phyloP scores from a whole-genome alignment of 768 basidiomycete genomes.

The Sutorius australiensis region DNA sequence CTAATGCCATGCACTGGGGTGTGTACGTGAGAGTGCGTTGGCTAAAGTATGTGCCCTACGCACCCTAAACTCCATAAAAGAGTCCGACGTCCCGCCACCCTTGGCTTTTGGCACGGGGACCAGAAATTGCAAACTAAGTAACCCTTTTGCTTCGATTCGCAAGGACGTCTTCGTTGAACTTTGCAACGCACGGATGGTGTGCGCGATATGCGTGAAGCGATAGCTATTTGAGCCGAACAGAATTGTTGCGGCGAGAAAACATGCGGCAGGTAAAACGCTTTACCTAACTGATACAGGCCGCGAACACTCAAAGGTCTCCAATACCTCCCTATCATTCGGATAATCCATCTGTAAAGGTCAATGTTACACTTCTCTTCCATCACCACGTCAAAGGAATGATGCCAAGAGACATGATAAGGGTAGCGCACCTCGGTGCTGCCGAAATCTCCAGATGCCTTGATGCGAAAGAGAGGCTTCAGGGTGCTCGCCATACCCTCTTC shows the following conservation, averaged over 20 bases:
- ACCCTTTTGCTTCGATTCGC: slow-evolving; percentile 76
- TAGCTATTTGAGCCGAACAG: slow-evolving; percentile 51
- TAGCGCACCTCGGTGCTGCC: slow-evolving; percentile 75
- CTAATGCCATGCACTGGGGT: slow-evolving; percentile 30
- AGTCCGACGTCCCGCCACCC: slow-evolving; percentile 45
- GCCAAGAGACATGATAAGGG: not conserved
- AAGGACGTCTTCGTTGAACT: slow-evolving; percentile 86
- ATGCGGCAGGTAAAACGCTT: slow-evolving; percentile 5
- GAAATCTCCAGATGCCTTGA: slow-evolving; percentile 77
- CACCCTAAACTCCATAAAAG: slow-evolving; percentile 88
- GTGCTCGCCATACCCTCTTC: not conserved
- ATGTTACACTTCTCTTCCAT: not conserved
- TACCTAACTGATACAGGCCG: slow-evolving; percentile 69
- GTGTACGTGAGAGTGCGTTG: slow-evolving; percentile 8
- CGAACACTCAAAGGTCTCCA: slow-evolving; percentile 85
- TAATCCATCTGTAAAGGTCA: slow-evolving; percentile 79
- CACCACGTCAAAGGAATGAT: not conserved
- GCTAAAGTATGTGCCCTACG: slow-evolving; percentile 25
- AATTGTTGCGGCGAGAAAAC: not conserved
- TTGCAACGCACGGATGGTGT: slow-evolving; percentile 70
- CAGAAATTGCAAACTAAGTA: slow-evolving; percentile 86
- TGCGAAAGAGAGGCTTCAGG: slow-evolving; percentile 64
- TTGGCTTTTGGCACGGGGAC: slow-evolving; percentile 54
- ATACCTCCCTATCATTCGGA: slow-evolving; percentile 85
- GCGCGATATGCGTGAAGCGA: slow-evolving; percentile 71